A percentile compares a stretch with the other conserved stretches of the same genome.
Evolutionary conservation across 352 stramenopile genomes (phyloP).

Genomic region (Globisporangium orthogonon): DNA sequence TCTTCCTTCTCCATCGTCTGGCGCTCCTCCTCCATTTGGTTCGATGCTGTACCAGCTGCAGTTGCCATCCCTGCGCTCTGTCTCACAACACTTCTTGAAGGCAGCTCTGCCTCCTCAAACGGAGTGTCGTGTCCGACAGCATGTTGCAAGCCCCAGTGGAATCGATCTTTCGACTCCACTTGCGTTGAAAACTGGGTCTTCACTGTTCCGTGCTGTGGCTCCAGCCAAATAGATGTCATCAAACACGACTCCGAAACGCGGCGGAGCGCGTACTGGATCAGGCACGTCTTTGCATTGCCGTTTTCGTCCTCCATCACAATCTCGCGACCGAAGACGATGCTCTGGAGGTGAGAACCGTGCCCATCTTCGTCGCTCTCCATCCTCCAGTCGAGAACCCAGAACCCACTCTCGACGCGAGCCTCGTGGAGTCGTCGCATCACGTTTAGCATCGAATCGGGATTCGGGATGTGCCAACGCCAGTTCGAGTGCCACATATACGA

Average conservation of each 20-base stretch:
- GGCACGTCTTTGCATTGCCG: conserved; percentile 57
- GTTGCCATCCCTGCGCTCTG: conserved; percentile 1
- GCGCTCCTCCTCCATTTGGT: conserved; percentile 24
- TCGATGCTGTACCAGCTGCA: not conserved
- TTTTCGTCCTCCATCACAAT: conserved; percentile 82
- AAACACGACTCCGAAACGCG: conserved; percentile 70
- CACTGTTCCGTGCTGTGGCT: conserved; percentile 71
- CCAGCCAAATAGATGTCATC: conserved; percentile 88
- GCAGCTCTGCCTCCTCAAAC: conserved; percentile 29
- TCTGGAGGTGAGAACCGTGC: conserved; percentile 41
- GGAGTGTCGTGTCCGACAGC: conserved; percentile 62
- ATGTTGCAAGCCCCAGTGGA: conserved; percentile 64
- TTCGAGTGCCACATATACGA: conserved; percentile 86
- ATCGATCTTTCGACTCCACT: conserved; percentile 39
- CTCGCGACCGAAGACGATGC: conserved; percentile 78
- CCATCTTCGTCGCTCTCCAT: conserved; percentile 53
- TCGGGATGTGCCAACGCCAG: conserved; percentile 77
- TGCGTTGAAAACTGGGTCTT: conserved; percentile 44
- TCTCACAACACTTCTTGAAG: conserved; percentile 2
- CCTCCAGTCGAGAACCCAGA: conserved; percentile 83
- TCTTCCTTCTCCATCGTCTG: conserved; percentile 48
- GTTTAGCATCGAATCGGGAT: conserved; percentile 37
- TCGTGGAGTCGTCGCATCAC: conserved; percentile 74
- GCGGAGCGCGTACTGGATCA: conserved; percentile 77
- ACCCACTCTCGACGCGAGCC: conserved; percentile 58